Base-by-base conservation (phyloP, 139 green algal genomes). In the Chlamydomonas incerta region DNA sequence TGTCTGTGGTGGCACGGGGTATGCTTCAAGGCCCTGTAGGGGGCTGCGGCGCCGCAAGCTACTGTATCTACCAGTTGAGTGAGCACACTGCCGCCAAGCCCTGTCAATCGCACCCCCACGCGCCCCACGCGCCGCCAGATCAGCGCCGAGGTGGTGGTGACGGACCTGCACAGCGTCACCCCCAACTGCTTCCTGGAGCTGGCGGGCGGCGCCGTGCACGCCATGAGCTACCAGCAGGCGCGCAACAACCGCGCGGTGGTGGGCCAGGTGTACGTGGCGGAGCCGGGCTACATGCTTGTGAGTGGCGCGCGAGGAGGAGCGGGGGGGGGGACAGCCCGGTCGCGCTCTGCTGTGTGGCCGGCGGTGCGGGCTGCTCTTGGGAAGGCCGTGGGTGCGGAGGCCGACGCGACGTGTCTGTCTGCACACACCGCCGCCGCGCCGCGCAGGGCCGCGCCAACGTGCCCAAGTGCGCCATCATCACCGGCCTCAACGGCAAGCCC, bases 201-300 rank as follows among this genome's bases (percentile, higher is more conserved):
- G 31, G 91, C 81, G 29, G 96, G 95, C 20, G 95, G 92, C 50
- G 86, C 84, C 5, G 75, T 99, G 34, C 95, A 99, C 80, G 90
- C 92, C 20, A 93, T 99, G 11, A 93, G 82, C 84, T 98, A 98
- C 91, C 96, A 98, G 92, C 94, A 88, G 65, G 96, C 94, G 3
- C 91, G 95, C 84, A 98, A 98, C 92, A 94, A 96, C 90, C 86
- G 85, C 11, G 76, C 91, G 23, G 70, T 82, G 20, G 69, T 92
- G 79, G 88, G 88, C 33, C 88, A 94, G 88, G 94, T 98, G 18
- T 98, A 98, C 70, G 94, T 98, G 31, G 94, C 96, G 35, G 95
- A 98, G 75, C 88, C 93, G 20, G 89, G 94, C 26, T 94, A 94
- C 88, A 87, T 94, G 69, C 84, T 94, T 80, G 80, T 84, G 14